phyloP scores from a whole-genome alignment of 768 basidiomycete genomes.

The Suillus luteus region DNA sequence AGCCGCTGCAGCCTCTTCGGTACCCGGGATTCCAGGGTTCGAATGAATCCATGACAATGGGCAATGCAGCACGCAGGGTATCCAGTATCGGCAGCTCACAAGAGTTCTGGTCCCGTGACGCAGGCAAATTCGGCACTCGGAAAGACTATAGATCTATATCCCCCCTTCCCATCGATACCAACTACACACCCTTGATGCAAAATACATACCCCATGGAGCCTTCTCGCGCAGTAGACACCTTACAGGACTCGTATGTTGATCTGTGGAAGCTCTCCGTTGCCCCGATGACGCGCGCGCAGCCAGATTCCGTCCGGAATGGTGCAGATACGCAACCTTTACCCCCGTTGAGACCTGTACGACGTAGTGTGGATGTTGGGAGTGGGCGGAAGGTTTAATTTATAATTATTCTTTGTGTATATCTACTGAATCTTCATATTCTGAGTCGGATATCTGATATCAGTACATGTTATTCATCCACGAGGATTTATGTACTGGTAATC shows the following conservation, averaged over 20 bases:
- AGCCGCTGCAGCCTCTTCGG: slow-evolving; percentile 26
- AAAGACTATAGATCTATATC: slow-evolving; percentile 1
- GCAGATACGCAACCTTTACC: slow-evolving; percentile 11
- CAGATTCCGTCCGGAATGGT: neutral
- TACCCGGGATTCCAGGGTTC: slow-evolving; percentile 17
- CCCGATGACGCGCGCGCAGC: neutral
- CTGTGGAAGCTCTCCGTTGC: slow-evolving; percentile 14
- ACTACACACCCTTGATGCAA: neutral
- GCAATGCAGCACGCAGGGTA: neutral
- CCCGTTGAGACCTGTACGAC: slow-evolving; percentile 29
- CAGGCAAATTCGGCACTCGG: slow-evolving; percentile 13
- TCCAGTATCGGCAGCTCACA: slow-evolving; percentile 25
- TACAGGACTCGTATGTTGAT: slow-evolving; percentile 7
- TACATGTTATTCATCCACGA: neutral
- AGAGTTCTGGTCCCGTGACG: slow-evolving; percentile 27
- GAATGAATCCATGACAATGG: slow-evolving; percentile 8
- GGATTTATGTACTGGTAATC: neutral
- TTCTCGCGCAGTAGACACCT: slow-evolving; percentile 2
- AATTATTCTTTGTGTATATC: neutral
- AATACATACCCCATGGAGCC: slow-evolving; percentile 7
- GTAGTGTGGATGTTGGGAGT: slow-evolving; percentile 19
- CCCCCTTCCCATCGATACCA: neutral
- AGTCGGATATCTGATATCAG: neutral
- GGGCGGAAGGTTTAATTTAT: neutral
- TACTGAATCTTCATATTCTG: neutral